Evolutionary conservation across 352 stramenopile species (phyloP).

Genomic region (Halophytophthora polymorphica): DNA sequence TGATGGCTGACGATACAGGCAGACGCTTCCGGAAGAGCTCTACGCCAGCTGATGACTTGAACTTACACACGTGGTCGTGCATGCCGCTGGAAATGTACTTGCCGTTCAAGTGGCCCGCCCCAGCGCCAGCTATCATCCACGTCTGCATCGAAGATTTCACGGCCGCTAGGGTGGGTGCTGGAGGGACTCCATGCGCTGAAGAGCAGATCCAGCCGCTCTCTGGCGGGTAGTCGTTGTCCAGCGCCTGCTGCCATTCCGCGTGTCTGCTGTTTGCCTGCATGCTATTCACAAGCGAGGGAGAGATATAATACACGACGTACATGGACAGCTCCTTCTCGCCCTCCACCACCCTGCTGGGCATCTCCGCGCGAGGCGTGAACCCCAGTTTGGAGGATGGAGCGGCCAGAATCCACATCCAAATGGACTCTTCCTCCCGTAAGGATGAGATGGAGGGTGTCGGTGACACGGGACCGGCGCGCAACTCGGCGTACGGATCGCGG

Average conservation of each 20-base stretch:
- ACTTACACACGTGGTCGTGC: conserved; percentile 46
- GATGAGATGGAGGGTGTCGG: background rate
- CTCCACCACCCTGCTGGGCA: conserved; percentile 18
- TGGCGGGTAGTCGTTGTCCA: conserved; percentile 31
- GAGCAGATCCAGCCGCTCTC: conserved; percentile 53
- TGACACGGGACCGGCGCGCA: conserved; percentile 6
- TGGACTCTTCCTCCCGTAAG: conserved; percentile 14
- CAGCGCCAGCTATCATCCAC: conserved; percentile 53
- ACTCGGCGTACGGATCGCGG: conserved; percentile 37
- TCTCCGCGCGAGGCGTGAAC: conserved; percentile 51
- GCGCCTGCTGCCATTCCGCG: conserved; percentile 11
- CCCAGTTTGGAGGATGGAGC: conserved; percentile 33
- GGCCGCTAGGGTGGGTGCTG: conserved; percentile 24
- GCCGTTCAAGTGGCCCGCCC: conserved; percentile 51
- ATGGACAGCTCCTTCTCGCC: conserved; percentile 64
- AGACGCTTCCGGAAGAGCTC: conserved; percentile 75
- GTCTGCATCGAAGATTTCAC: conserved; percentile 60
- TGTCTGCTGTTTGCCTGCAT: conserved; percentile 4
- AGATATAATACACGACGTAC: conserved; percentile 68
- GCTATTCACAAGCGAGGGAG: conserved; percentile 22
- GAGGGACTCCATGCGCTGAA: conserved; percentile 39
- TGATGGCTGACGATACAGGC: conserved; percentile 39
- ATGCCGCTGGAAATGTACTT: conserved; percentile 60
- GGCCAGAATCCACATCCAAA: conserved; percentile 53
- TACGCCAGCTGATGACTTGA: conserved; percentile 59